These are phyloP conservation scores for Musa schizocarpa DNA, from an alignment of 176 grass and related monocot genomes.

Conservation along the genomic window DNA sequence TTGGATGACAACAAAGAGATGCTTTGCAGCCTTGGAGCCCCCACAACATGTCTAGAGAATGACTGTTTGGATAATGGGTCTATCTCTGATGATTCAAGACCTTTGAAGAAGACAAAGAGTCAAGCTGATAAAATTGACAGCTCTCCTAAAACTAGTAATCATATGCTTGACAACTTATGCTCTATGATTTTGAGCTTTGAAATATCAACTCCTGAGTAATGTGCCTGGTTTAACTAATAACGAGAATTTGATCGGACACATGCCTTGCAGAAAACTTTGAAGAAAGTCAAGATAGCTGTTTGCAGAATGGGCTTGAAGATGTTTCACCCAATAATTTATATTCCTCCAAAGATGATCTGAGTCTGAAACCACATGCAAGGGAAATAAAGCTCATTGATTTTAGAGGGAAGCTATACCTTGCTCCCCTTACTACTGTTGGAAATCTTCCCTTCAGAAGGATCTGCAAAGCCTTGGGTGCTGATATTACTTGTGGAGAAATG, in stretches of 20 bases:
- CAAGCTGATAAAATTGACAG: constrained; percentile 38
- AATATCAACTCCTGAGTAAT: constrained; percentile 8
- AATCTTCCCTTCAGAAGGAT: constrained; percentile 92
- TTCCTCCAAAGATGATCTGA: constrained; percentile 44
- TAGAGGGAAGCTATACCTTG: constrained; percentile 78
- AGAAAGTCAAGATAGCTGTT: constrained; percentile 26
- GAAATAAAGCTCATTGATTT: constrained; percentile 94
- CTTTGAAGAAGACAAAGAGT: constrained; percentile 71
- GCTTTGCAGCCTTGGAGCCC: constrained; percentile 13
- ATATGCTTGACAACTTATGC: not conserved
- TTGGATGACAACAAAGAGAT: constrained; percentile 23
- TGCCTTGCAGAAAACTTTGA: constrained; percentile 20
- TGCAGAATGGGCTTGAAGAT: constrained; percentile 32
- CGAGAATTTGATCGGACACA: constrained; percentile 33
- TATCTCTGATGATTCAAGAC: constrained; percentile 36
- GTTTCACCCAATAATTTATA: constrained; percentile 24
- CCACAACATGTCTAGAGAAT: constrained; percentile 28
- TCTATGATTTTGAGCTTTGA: not conserved
- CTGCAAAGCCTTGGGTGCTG: constrained; percentile 81
- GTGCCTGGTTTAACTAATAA: constrained; percentile 12
- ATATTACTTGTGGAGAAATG: constrained; percentile 99
- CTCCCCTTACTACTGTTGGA: constrained; percentile 79
- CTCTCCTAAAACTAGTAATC: constrained; percentile 29
- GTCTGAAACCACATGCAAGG: constrained; percentile 41
- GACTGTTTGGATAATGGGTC: constrained; percentile 31